Evolutionary conservation across 257 asterid genomes (phyloP), one percentile per base, ranked within the genome.

Genomic region (Nicotiana tabacum): DNA sequence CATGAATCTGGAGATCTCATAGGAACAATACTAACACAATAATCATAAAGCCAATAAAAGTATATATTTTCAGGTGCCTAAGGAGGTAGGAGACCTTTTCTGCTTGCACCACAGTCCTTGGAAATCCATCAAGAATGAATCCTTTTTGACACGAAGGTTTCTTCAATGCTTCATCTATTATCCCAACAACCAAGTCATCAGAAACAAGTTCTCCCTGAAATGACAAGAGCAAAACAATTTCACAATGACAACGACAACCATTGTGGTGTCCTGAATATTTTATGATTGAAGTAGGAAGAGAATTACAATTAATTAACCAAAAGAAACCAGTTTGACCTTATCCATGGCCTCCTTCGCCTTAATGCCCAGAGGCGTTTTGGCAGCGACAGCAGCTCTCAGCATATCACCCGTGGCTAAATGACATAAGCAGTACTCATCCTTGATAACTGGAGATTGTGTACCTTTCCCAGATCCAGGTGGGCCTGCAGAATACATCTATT

Each of bases 391-490:
- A 86, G 99, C 97, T 88, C 99, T 90, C 85, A 96, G 91, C 99
- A 96, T 96, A 89, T 96, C 99, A 15, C 99, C 99, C 11, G 99
- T 96, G 62, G 99, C 99, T 86, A 96, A 86, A 90, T 96, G 99
- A 90, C 99, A 96, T 58, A 96, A 85, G 87, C 99, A 96, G 77
- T 83, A 96, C 60, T 96, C 99, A 35, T 96, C 98, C 90, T 96
- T 96, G 61, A 96, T 89, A 67, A 96, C 66, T 29, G 99, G 99
- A 37, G 99, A 94, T 78, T 96, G 99, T n/a, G 99, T 96, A 77
- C 99, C 99, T 88, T 95, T 95, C 18, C 98, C 99, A 5, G 97
- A 95, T 76, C 99, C 99, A 15, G 99, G 99, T 82, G 99, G 99
- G 76, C 99, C 99, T 94, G 90, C 46, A 2, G 46, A 51, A 51